Percentiles rank a stretch among this genome's conserved stretches.
phyloP scores from a whole-genome alignment of 2,329 filamentous ascomycete species.

The Neoascochyta sp. region DNA sequence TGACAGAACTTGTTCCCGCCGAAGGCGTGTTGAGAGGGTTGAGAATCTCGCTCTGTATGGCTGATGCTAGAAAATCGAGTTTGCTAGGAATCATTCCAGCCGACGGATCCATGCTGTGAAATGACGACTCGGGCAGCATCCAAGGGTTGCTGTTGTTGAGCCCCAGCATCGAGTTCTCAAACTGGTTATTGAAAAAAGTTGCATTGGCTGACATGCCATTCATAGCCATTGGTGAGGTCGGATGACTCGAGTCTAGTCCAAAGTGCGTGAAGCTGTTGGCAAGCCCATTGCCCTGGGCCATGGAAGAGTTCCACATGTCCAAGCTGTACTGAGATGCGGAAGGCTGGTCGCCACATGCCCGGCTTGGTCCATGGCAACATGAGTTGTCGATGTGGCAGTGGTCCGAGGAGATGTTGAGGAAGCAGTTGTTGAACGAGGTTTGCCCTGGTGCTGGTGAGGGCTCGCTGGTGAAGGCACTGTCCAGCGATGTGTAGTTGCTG shows the following conservation, averaged over 20 bases:
- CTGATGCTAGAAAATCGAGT: constrained; percentile 28
- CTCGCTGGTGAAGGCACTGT: constrained; percentile 26
- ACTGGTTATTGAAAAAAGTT: constrained; percentile 11
- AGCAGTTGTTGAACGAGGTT: constrained; percentile 21
- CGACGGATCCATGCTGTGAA: constrained; percentile 14
- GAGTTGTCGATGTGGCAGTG: constrained; percentile 38
- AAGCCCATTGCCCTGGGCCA: constrained; percentile 24
- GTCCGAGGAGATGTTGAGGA: constrained; percentile 28
- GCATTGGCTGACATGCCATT: constrained; percentile 11
- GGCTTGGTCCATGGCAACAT: constrained; percentile 31
- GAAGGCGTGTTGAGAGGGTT: constrained; percentile 12
- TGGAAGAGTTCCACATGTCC: constrained; percentile 26
- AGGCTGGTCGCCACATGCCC: constrained; percentile 28
- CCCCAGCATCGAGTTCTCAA: constrained; percentile 17
- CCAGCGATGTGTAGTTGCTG: constrained; percentile 32
- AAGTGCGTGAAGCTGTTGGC: constrained; percentile 26
- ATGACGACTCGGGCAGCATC: constrained; percentile 28
- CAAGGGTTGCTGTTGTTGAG: constrained; percentile 24
- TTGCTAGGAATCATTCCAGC: constrained; percentile 15
- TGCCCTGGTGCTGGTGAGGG: constrained; percentile 22
- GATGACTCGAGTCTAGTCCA: constrained; percentile 19
- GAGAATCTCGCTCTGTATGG: constrained; percentile 25
- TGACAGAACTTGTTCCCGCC: constrained; percentile 5
- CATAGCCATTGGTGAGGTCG: constrained; percentile 18
- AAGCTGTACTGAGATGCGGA: constrained; percentile 23